Percentiles rank a stretch among this genome's conserved stretches.
phyloP scores from a whole-genome alignment of 768 basidiomycete species.

The Rhizopogon vesiculosus region DNA sequence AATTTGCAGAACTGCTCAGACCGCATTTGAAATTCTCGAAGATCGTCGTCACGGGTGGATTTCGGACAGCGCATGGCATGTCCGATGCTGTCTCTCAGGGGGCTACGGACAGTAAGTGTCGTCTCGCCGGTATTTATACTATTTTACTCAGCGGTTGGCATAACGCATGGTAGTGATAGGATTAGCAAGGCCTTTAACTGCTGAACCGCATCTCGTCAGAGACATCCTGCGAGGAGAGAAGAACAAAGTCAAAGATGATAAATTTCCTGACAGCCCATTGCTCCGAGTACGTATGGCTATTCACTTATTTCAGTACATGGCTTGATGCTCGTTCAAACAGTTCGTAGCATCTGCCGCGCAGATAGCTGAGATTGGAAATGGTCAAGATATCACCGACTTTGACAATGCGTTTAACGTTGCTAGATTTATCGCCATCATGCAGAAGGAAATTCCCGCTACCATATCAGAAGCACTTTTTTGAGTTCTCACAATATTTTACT shows the following conservation, averaged over 20 bases:
- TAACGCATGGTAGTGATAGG: conserved; percentile 18
- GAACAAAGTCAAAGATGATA: conserved; percentile 17
- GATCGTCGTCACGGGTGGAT: conserved; percentile 27
- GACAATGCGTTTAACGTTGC: conserved; percentile 26
- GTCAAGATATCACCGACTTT: conserved; percentile 28
- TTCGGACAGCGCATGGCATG: conserved; percentile 24
- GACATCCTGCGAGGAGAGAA: conserved; percentile 23
- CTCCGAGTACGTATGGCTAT: conserved; percentile 15
- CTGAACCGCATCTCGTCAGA: conserved; percentile 25
- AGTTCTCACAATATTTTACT: not conserved
- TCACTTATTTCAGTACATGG: not conserved
- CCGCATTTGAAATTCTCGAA: conserved; percentile 20
- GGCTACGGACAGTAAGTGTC: conserved; percentile 21
- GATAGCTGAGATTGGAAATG: conserved; percentile 30
- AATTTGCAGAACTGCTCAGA: conserved; percentile 23
- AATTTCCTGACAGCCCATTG: conserved; percentile 34
- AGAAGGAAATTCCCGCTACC: conserved; percentile 24
- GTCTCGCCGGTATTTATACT: not conserved
- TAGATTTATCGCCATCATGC: conserved; percentile 25
- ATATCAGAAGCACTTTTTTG: conserved; percentile 25
- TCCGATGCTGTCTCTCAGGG: conserved; percentile 19
- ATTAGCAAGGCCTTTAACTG: conserved; percentile 24
- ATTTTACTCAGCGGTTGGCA: not conserved
- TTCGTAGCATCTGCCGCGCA: conserved; percentile 26
- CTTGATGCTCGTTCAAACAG: conserved; percentile 5